A percentile compares a stretch with the other conserved stretches of the same genome.
These are phyloP conservation scores for Sindora glabra DNA, from an alignment of 306 rosid species.

Conservation along the genomic window DNA sequence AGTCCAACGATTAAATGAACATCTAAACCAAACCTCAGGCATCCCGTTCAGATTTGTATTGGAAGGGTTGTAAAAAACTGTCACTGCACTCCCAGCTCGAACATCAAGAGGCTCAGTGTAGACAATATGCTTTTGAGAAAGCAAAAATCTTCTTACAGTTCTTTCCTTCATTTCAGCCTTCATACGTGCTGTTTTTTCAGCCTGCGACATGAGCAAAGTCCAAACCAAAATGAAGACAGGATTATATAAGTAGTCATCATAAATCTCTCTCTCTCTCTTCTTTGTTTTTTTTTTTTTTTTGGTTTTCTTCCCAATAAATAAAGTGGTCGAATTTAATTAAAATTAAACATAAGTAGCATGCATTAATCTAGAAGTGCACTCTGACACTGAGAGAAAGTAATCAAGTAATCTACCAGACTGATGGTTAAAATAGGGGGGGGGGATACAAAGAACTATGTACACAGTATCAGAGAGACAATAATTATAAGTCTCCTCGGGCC, in stretches of 20 bases:
- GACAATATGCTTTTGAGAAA: conserved; percentile 85
- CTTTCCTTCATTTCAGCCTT: conserved; percentile 73
- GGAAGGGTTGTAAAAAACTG: conserved; percentile 67
- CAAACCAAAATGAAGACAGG: too few species aligned
- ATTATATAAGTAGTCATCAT: too few species aligned
- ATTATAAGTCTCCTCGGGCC: background rate
- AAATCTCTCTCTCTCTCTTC: too few species aligned
- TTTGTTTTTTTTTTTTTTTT: too few species aligned
- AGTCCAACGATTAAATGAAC: conserved; percentile 97
- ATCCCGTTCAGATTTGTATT: conserved; percentile 76
- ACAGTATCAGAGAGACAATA: background rate
- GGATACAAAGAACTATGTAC: too few species aligned
- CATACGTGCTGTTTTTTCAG: conserved; percentile 55
- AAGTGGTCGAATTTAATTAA: too few species aligned
- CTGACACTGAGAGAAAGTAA: too few species aligned
- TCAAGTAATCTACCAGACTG: too few species aligned
- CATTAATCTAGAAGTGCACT: too few species aligned
- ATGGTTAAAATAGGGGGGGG: too few species aligned
- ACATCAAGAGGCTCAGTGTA: conserved; percentile 92
- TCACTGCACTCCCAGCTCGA: conserved; percentile 68
- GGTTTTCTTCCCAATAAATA: too few species aligned
- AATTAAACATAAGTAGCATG: too few species aligned
- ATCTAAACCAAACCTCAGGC: conserved; percentile 88
- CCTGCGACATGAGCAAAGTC: conserved; percentile 34
- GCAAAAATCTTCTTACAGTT: conserved; percentile 73